A percentile compares a stretch with the other conserved stretches of the same genome.
Conservation (phyloP, 1,139 yeast genomes). For the Waltiozyma sp. region DNA sequence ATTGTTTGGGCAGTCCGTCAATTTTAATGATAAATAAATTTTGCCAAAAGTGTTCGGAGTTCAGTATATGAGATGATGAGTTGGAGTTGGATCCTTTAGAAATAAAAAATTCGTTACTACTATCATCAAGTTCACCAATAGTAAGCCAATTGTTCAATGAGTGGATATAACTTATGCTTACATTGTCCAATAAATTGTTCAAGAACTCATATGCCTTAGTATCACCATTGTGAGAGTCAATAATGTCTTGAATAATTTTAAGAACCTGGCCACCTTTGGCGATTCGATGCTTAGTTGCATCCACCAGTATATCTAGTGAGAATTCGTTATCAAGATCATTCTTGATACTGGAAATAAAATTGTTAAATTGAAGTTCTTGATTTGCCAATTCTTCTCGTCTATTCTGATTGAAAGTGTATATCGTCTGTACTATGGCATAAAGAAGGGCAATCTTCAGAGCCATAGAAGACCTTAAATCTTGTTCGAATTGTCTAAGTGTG, state of each 20-base stretch:
- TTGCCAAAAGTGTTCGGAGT: conserved; percentile 78
- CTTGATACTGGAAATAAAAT: conserved; percentile 30
- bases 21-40: conserved; percentile 65
- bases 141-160: conserved; percentile 75
- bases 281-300: conserved; percentile 39
- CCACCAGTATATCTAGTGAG: conserved; percentile 36
- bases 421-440: conserved; percentile 40
- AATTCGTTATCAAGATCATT: conserved; percentile 33
- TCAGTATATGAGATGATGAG: conserved; percentile 32
- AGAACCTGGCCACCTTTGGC: conserved; percentile 66
- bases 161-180: conserved; percentile 52
- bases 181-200: conserved; percentile 38
- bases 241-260: conserved; percentile 46
- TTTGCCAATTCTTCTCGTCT: conserved; percentile 18
- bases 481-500: conserved; percentile 39
- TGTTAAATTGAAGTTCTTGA: conserved; percentile 17
- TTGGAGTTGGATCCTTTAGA: conserved; percentile 24
- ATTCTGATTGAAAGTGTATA: conserved; percentile 31
- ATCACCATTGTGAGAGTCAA: conserved; percentile 59
- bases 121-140: conserved; percentile 62
- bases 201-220: conserved; percentile 42
- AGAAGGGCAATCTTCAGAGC: conserved; percentile 39
- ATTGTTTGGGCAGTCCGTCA: conserved; percentile 67
- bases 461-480: conserved; percentile 24
- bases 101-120: conserved; percentile 75